These are phyloP conservation scores for Gossypium rotundifolium DNA, from an alignment of 345 rosid species.

Conservation along the genomic window DNA sequence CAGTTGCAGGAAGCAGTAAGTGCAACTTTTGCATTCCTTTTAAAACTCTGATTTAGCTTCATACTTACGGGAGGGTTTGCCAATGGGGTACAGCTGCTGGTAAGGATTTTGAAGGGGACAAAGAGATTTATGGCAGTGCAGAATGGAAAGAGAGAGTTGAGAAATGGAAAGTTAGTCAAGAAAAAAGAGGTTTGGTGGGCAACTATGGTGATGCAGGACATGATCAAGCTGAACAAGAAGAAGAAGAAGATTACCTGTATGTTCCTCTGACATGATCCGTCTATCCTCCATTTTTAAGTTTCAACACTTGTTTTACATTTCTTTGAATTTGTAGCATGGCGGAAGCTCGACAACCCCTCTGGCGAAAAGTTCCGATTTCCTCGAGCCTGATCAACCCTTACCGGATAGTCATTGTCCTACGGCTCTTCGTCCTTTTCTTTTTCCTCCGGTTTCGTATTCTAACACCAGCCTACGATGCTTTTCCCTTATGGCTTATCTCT, in stretches of 20 bases:
- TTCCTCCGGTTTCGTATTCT: constrained; percentile 85
- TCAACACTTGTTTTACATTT: constrained; percentile 31
- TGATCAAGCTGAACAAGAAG: constrained; percentile 50
- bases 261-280: background rate
- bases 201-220: constrained; percentile 44
- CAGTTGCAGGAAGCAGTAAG: constrained; percentile 74
- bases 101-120: constrained; percentile 72
- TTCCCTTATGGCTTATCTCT: constrained; percentile 38
- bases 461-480: constrained; percentile 61
- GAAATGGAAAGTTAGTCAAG: constrained; percentile 88
- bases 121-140: constrained; percentile 53
- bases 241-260: constrained; percentile 64
- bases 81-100: constrained; percentile 38
- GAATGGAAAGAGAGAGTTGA: constrained; percentile 95
- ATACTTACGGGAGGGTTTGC: background rate
- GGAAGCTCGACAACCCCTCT: constrained; percentile 93
- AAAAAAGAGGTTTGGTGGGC: constrained; percentile 71
- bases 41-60: background rate
- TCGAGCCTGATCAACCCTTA: constrained; percentile 92
- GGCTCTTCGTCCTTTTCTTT: constrained; percentile 65
- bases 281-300: background rate
- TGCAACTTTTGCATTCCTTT: background rate
- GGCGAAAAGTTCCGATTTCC: constrained; percentile 79
- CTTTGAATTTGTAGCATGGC: constrained; percentile 53
- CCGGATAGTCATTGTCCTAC: constrained; percentile 81